Conservation (phyloP, 2,329 filamentous ascomycete genomes). For the Capronia coronata region DNA sequence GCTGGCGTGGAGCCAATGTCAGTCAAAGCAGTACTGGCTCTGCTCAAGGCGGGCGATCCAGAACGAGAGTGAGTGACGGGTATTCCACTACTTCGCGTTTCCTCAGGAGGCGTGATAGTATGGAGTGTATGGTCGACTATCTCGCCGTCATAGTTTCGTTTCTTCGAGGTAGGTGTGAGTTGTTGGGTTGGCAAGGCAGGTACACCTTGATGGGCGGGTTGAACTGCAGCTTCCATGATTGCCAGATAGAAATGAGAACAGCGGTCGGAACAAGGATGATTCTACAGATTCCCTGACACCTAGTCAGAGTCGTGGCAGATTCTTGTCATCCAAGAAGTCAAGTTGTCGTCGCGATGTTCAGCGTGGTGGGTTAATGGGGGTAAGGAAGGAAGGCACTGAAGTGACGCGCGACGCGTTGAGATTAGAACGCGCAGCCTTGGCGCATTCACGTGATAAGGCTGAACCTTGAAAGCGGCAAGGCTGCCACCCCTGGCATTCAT, state of each 20-base stretch:
- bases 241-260: not conserved
- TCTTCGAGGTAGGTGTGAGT: conserved; percentile 17
- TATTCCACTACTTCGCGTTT: conserved; percentile 8
- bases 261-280: not conserved
- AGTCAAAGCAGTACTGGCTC: conserved; percentile 17
- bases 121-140: conserved; percentile 5
- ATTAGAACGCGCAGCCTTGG: not conserved
- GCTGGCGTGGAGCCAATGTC: conserved; percentile 20
- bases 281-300: not conserved
- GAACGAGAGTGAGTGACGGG: conserved; percentile 6
- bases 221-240: conserved; percentile 5
- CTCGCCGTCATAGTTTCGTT: conserved; percentile 19
- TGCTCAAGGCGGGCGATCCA: conserved; percentile 14
- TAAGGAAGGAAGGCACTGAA: not conserved
- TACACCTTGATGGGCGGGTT: conserved; percentile 1
- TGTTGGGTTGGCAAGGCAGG: conserved; percentile 14
- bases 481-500: not conserved
- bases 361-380: not conserved
- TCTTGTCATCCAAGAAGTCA: not conserved
- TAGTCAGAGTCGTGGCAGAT: not conserved
- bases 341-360: not conserved
- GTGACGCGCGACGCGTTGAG: conserved; percentile 1
- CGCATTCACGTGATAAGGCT: conserved; percentile 4
- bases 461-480: not conserved
- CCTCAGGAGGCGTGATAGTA: conserved; percentile 2